A percentile compares a stretch with the other conserved stretches of the same genome.
Evolutionary conservation across 208 protist species (phyloP).

Genomic region (Leishmania amazonensis): DNA sequence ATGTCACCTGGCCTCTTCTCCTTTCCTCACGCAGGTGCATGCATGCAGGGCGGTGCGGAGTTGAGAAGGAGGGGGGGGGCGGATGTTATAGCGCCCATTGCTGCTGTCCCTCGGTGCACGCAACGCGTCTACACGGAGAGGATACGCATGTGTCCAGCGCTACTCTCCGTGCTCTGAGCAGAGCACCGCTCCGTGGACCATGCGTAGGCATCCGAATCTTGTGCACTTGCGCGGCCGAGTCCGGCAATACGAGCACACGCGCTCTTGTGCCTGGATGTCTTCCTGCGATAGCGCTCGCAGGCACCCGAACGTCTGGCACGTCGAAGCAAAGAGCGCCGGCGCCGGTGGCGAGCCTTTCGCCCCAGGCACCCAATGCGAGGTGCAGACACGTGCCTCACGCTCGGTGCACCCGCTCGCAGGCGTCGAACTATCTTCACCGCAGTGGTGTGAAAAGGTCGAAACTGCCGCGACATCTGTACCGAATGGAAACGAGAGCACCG

Average conservation of each 20-base stretch:
- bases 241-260: constrained; percentile 19
- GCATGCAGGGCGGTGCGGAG: neutral
- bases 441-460: neutral
- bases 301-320: constrained; percentile 20
- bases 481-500: neutral
- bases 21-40: neutral
- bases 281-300: constrained; percentile 7
- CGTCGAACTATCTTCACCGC: neutral
- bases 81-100: too few relatives aligned
- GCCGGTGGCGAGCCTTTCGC: neutral
- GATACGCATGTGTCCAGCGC: neutral
- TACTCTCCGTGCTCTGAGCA: constrained; percentile 10
- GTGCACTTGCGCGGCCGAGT: constrained; percentile 17
- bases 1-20: neutral
- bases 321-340: neutral
- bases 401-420: neutral
- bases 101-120: neutral
- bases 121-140: neutral
- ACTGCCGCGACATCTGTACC: neutral
- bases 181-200: constrained; percentile 1
- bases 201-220: constrained; percentile 22
- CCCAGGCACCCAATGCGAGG: neutral
- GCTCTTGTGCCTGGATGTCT: neutral
- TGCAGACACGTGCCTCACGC: neutral
- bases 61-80: neutral